A percentile compares a stretch with the other conserved stretches of the same genome.
Conservation (phyloP, 2,329 filamentous ascomycete genomes). For the Penicillium sp. region DNA sequence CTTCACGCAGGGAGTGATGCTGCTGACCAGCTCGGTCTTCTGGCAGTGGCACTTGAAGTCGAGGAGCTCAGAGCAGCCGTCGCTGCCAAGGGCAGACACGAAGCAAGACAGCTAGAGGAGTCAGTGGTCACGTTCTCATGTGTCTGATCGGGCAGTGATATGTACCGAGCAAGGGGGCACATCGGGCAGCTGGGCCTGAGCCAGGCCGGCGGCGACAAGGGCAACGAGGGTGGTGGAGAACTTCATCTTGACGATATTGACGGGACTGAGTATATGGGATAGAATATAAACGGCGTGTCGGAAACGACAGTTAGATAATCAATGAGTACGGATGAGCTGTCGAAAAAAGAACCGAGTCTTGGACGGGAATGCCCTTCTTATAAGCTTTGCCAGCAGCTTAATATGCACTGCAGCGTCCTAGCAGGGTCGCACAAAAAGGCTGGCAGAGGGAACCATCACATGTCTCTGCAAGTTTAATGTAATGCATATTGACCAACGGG, state of each 20-base stretch:
- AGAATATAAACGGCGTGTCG: slow-evolving; percentile 7
- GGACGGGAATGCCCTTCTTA: slow-evolving; percentile 21
- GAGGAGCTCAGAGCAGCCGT: slow-evolving; percentile 49
- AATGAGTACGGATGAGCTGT: slow-evolving; percentile 19
- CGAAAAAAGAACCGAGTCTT: slow-evolving; percentile 4
- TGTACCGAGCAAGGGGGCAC: slow-evolving; percentile 52
- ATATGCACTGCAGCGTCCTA: background rate
- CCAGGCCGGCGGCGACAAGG: slow-evolving; percentile 48
- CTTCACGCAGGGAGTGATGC: slow-evolving; percentile 52
- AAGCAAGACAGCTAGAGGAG: slow-evolving; percentile 50
- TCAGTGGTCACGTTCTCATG: background rate
- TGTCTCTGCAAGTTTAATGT: slow-evolving; percentile 12
- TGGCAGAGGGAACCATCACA: slow-evolving; percentile 12
- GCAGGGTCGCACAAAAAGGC: slow-evolving; percentile 13
- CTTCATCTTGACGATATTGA: slow-evolving; percentile 33
- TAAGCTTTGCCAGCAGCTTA: slow-evolving; percentile 16
- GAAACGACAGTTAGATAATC: slow-evolving; percentile 25
- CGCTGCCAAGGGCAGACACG: slow-evolving; percentile 40
- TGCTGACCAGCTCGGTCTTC: slow-evolving; percentile 44
- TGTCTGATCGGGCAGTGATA: background rate
- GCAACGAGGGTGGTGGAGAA: slow-evolving; percentile 35
- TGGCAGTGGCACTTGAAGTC: slow-evolving; percentile 56
- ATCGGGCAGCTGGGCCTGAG: slow-evolving; percentile 48
- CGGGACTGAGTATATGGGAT: background rate
- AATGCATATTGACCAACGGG: slow-evolving; percentile 7